Base-by-base conservation (phyloP, 306 rosid species). In the Prosopis cineraria region DNA sequence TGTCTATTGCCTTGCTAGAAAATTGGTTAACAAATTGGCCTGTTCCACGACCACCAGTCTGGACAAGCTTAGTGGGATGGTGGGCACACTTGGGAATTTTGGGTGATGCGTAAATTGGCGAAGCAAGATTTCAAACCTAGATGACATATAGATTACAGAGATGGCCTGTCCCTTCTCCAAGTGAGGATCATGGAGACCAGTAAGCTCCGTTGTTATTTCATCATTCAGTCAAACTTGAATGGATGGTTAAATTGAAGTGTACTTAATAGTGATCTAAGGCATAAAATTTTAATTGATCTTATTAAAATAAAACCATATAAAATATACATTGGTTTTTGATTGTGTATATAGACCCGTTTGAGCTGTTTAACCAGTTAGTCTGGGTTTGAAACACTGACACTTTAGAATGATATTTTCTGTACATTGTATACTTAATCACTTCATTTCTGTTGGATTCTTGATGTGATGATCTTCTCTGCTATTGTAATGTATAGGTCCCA, bases 401-500 rank as follows among this genome's bases (percentile, higher is more conserved):
- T 8, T 10, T 24, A 8, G 37, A 69, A 39, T 22, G 16, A 43
- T 40, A 55, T 47, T 63, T 19, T 5, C 1, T 41, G 19, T 40
- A 60, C 66, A 48, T n/a, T 72, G 37, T 7, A 17, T 47, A 45
- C 71, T 45, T 19, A n/a, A 24, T 50, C 44, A 12, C 60, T 62
- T 63, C 68, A 25, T 81, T 72, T 37, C 59, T 72, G 30, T 66
- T 62, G 70, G 41, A 62, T 75, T 78, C 59, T 27, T 64, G 41
- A 63, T 67, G 59, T 41, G 68, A 37, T 75, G 37, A 76, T 85
- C 55, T 64, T 84, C 37, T 13, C 65, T 81, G 59, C 22, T 70
- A 16, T 77, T 59, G 12, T 81, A 17, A 56, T 85, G 68, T 79
- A 79, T 88, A 94, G 98, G 98, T 80, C 98, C 98, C 45, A 94